These are phyloP conservation scores for Lodderomyces pseudojiufengensis DNA, from an alignment of 1,139 yeast species.

Conservation along the genomic window DNA sequence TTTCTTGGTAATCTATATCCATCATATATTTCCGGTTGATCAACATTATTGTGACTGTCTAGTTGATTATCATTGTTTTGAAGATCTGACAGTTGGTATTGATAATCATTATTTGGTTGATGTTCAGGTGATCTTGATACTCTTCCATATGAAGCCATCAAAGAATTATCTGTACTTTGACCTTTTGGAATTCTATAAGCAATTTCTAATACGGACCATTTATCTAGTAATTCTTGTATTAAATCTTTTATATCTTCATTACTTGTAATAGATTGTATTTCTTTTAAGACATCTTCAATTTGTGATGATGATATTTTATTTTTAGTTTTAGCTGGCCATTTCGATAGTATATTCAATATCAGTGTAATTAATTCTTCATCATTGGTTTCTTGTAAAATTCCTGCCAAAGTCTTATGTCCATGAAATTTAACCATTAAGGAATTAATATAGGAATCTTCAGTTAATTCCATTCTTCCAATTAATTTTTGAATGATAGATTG, in stretches of 20 bases:
- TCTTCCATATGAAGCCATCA: conserved; percentile 17
- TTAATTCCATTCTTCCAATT: conserved; percentile 59
- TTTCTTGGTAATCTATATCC: conserved; percentile 41
- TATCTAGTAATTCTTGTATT: conserved; percentile 48
- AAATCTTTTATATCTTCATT: conserved; percentile 31
- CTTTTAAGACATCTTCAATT: conserved; percentile 61
- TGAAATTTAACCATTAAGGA: conserved; percentile 69
- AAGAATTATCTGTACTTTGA: conserved; percentile 5
- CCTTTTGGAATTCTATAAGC: conserved; percentile 78
- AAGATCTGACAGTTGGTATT: background rate
- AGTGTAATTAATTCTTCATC: conserved; percentile 39
- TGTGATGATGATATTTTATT: conserved; percentile 79
- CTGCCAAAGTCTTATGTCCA: conserved; percentile 79
- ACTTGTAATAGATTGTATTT: conserved; percentile 30
- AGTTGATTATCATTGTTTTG: background rate
- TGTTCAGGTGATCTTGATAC: conserved; percentile 21
- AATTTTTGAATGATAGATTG: conserved; percentile 61
- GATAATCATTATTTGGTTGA: conserved; percentile 10
- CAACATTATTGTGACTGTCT: conserved; percentile 14
- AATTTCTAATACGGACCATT: conserved; percentile 75
- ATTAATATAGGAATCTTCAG: conserved; percentile 55
- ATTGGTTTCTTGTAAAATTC: conserved; percentile 43
- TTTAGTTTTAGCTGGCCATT: conserved; percentile 80
- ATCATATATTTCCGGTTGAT: conserved; percentile 6
- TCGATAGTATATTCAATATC: conserved; percentile 54